phyloP scores from a whole-genome alignment of 805 yeast species.

The Yarrowia sp. region DNA sequence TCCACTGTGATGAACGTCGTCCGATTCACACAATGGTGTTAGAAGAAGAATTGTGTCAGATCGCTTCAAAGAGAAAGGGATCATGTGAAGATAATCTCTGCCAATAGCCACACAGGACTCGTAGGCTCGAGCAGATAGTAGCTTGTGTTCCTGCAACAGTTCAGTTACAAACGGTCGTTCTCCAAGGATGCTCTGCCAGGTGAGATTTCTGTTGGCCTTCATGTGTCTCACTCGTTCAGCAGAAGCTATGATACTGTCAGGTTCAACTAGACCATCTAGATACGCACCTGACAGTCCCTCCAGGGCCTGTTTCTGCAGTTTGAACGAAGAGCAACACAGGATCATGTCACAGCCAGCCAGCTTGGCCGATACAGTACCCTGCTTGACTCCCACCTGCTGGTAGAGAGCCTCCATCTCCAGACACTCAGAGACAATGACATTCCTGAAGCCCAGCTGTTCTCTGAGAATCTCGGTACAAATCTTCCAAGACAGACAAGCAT shows the following conservation, averaged over 20 bases:
- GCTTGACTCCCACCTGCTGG: slow-evolving; percentile 70
- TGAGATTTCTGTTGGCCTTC: slow-evolving; percentile 23
- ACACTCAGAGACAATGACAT: slow-evolving; percentile 66
- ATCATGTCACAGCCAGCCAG: slow-evolving; percentile 70
- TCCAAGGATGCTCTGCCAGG: slow-evolving; percentile 24
- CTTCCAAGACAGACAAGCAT: slow-evolving; percentile 66
- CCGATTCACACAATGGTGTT: slow-evolving; percentile 6
- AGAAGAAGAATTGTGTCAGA: slow-evolving; percentile 10
- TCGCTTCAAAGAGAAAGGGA: slow-evolving; percentile 5
- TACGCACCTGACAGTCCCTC: slow-evolving; percentile 50
- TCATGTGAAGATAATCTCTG: slow-evolving; percentile 24
- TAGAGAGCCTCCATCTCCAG: slow-evolving; percentile 68
- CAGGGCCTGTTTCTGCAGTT: slow-evolving; percentile 63
- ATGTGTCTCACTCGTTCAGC: slow-evolving; percentile 16
- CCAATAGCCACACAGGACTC: slow-evolving; percentile 26
- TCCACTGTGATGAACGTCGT: slow-evolving; percentile 11
- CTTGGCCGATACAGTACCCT: slow-evolving; percentile 67
- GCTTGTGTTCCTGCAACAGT: slow-evolving; percentile 6
- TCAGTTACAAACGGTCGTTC: slow-evolving; percentile 5
- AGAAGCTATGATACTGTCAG: slow-evolving; percentile 9
- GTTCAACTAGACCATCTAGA: slow-evolving; percentile 9
- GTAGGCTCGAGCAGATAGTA: slow-evolving; percentile 14
- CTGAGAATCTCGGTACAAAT: slow-evolving; percentile 60
- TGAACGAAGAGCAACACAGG: slow-evolving; percentile 64
- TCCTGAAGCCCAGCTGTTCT: slow-evolving; percentile 60